Percentiles rank a stretch among this genome's conserved stretches.
phyloP scores from a whole-genome alignment of 2,329 filamentous ascomycete genomes.

The Fusarium nanum region DNA sequence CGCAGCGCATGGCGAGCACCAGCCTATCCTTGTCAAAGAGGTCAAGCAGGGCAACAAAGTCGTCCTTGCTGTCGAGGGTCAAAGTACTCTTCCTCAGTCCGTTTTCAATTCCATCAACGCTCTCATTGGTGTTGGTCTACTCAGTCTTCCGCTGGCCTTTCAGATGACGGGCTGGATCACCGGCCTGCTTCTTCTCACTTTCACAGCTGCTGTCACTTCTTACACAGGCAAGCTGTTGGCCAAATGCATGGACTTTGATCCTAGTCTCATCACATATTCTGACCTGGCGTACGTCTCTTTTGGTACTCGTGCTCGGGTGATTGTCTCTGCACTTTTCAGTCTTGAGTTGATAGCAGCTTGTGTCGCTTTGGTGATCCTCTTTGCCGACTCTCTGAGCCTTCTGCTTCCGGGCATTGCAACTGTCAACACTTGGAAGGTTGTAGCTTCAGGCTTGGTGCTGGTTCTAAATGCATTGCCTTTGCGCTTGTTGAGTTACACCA shows the following conservation, averaged over 20 bases:
- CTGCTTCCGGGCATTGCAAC: slow-evolving; percentile 77
- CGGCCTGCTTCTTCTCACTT: slow-evolving; percentile 78
- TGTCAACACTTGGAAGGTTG: slow-evolving; percentile 82
- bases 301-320: slow-evolving; percentile 81
- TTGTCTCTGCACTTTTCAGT: slow-evolving; percentile 87
- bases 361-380: slow-evolving; percentile 91
- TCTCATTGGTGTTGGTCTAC: slow-evolving; percentile 87
- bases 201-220: slow-evolving; percentile 79
- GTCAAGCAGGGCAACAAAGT: slow-evolving; percentile 89
- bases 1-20: slow-evolving; percentile 67
- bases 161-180: slow-evolving; percentile 90
- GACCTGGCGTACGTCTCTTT: slow-evolving; percentile 94
- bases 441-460: slow-evolving; percentile 82
- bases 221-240: slow-evolving; percentile 89
- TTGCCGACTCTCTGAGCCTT: slow-evolving; percentile 86
- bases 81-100: slow-evolving; percentile 95
- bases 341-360: slow-evolving; percentile 88
- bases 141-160: slow-evolving; percentile 89
- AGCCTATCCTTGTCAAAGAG: slow-evolving; percentile 87
- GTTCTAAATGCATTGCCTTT: slow-evolving; percentile 88
- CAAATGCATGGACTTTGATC: slow-evolving; percentile 88
- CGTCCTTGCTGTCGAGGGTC: slow-evolving; percentile 85
- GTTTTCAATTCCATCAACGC: slow-evolving; percentile 97
- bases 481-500: slow-evolving; percentile 87
- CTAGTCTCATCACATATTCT: slow-evolving; percentile 89